Base-by-base conservation (phyloP, 2,329 filamentous ascomycete genomes). In the Diaporthe ampelina region DNA sequence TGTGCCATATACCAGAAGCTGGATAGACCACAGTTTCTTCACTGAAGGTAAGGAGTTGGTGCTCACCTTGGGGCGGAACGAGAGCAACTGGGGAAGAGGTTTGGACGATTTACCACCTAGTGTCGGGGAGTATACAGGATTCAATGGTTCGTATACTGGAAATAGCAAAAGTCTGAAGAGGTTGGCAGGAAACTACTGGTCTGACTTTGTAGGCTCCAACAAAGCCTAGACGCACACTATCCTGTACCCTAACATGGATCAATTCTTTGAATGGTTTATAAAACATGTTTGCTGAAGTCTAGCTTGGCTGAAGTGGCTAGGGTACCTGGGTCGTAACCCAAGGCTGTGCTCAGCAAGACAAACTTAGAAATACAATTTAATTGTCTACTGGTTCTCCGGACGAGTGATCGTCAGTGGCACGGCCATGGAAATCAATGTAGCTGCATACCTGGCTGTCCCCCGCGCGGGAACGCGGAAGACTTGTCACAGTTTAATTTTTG, bases 21-120 rank as follows among this genome's bases (percentile, higher is more conserved):
- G 92, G 92, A 83, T 94, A 19, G 86, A 88, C 52, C 92, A 94
- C 82, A 88, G 86, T 65, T 94, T 94, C 79, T 94, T 93, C 79
- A 83, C 88, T 0, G 86, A 93, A 7, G 92, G 92, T 1, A 90
- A 90, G 19, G 86, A 90, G 71, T 83, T 94, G 57, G 91, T 94
- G 68, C 81, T 94, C 65, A 89, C 86, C 5, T 81, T 94, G 11
- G 92, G 92, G 0, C 78, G 79, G 21, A 85, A 84, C 48, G 92
- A 94, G 83, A 93, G 92, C 79, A 76, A 78, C 0, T 94, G 92
- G 92, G 92, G 92, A 0, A 93, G 89, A 0, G 79, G 79, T 4
- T 79, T 87, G 7, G 82, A 86, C 74, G 92, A 94, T 80, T 79
- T 93, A 52, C 92, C 92, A 43, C 92, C 92, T 0, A 93, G 90